phyloP scores from a whole-genome alignment of 192 early-diverging fungal species.

The Backusella circina region DNA sequence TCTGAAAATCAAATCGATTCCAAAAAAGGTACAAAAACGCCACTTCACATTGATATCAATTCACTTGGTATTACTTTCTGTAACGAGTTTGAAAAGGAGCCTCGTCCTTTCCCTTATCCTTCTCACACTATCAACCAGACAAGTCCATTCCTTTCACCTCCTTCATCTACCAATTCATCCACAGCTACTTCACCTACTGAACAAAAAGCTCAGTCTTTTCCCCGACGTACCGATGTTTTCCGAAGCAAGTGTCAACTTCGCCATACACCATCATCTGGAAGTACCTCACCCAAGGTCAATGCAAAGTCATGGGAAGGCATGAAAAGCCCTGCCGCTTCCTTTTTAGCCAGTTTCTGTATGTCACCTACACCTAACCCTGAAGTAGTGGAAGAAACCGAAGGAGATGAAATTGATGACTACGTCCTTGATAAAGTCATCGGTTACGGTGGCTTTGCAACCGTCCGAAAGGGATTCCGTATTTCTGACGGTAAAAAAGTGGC shows the following conservation, averaged over 20 bases:
- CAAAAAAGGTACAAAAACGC: not conserved
- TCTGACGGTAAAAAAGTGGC: slow-evolving; percentile 51
- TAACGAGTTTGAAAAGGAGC: not conserved
- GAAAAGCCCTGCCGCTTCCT: slow-evolving; percentile 34
- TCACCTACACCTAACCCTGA: slow-evolving; percentile 6
- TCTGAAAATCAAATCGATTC: slow-evolving; percentile 2
- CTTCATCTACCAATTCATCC: slow-evolving; percentile 7
- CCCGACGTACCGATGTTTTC: not conserved
- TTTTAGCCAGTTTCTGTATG: slow-evolving; percentile 28
- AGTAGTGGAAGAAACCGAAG: slow-evolving; percentile 47
- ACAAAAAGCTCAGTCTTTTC: not conserved
- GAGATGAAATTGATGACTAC: slow-evolving; percentile 73
- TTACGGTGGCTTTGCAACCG: slow-evolving; percentile 71
- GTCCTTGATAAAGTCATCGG: slow-evolving; percentile 68
- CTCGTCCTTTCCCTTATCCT: not conserved
- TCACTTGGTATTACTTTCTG: slow-evolving; percentile 24
- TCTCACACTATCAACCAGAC: not conserved
- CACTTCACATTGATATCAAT: slow-evolving; percentile 26
- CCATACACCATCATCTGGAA: not conserved
- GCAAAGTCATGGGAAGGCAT: slow-evolving; percentile 28
- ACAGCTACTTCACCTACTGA: not conserved
- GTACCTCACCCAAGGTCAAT: slow-evolving; percentile 14
- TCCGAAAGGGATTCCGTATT: slow-evolving; percentile 62
- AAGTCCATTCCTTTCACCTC: slow-evolving; percentile 1
- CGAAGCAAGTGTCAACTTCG: not conserved